Evolutionary conservation across 805 yeast genomes (phyloP).

Genomic region (Candida manassasensis): DNA sequence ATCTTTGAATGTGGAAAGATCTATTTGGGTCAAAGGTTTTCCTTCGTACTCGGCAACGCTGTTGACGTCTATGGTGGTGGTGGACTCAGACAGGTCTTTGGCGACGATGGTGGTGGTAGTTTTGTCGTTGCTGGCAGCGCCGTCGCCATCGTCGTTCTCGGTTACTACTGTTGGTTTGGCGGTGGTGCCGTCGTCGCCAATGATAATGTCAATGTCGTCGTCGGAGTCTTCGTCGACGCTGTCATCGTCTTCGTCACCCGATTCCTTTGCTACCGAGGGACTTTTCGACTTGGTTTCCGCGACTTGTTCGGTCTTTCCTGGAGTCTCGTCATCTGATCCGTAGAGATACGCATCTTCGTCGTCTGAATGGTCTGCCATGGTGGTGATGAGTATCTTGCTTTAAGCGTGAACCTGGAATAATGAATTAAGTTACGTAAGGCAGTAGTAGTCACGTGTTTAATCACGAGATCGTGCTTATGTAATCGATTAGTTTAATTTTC

Average conservation of each 20-base stretch:
- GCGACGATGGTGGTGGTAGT: conserved; percentile 33
- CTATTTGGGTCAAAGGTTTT: conserved; percentile 73
- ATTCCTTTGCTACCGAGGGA: conserved; percentile 20
- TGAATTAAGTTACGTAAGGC: no score
- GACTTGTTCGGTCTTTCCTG: conserved; percentile 13
- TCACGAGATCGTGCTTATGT: no score
- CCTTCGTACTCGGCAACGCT: conserved; percentile 74
- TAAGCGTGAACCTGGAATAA: background rate
- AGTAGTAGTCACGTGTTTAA: no score
- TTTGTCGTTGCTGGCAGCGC: conserved; percentile 17
- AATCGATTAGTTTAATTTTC: no score
- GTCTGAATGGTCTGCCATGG: conserved; percentile 14
- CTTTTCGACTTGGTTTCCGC: conserved; percentile 17
- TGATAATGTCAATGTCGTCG: conserved; percentile 80
- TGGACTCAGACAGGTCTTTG: conserved; percentile 27
- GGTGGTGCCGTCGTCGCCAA: conserved; percentile 37
- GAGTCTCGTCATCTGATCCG: conserved; percentile 45
- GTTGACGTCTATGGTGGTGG: conserved; percentile 58
- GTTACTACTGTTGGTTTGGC: conserved; percentile 21
- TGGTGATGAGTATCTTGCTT: background rate
- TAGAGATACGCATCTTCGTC: conserved; percentile 69
- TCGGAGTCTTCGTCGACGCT: conserved; percentile 48
- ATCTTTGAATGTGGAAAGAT: conserved; percentile 76
- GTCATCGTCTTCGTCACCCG: conserved; percentile 42
- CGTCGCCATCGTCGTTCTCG: conserved; percentile 26